phyloP scores from a whole-genome alignment of 1,284 basidiomycete species.

The Ceratobasidium theobromae region DNA sequence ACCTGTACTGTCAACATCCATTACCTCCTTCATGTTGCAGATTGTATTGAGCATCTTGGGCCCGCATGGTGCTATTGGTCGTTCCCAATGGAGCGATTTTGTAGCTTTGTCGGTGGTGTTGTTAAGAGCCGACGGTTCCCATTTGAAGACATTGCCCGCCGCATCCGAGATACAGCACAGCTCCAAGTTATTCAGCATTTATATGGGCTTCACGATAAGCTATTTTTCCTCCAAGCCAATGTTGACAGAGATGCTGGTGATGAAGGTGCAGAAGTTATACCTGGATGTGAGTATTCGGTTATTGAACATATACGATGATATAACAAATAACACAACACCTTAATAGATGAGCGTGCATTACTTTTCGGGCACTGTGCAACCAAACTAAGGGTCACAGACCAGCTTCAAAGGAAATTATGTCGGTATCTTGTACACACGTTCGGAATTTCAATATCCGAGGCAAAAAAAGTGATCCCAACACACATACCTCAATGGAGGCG shows the following conservation, averaged over 20 bases:
- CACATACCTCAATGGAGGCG: not conserved
- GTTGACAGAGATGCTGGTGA: not conserved
- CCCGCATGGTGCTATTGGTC: slow-evolving; percentile 51
- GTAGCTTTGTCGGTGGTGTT: slow-evolving; percentile 38
- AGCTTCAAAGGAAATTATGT: not conserved
- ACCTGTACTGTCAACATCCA: slow-evolving; percentile 49
- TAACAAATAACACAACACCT: too few species aligned
- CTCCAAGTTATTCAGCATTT: slow-evolving; percentile 38
- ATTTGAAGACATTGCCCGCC: slow-evolving; percentile 39
- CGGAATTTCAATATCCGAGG: not conserved
- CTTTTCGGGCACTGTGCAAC: not conserved
- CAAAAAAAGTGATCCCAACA: not conserved
- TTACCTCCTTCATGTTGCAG: slow-evolving; percentile 46
- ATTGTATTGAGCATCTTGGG: slow-evolving; percentile 42
- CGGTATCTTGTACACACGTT: not conserved
- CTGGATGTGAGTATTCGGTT: not conserved
- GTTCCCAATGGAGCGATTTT: slow-evolving; percentile 45
- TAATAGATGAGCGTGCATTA: not conserved
- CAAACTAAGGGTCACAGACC: not conserved
- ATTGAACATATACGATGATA: not conserved
- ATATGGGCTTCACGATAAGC: slow-evolving; percentile 35
- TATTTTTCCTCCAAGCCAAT: slow-evolving; percentile 5
- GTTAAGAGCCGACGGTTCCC: slow-evolving; percentile 40
- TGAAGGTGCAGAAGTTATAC: not conserved
- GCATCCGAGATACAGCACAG: slow-evolving; percentile 38